Evolutionary conservation across 2,329 filamentous ascomycete genomes (phyloP).

Genomic region (Metarhizium anisopliae): DNA sequence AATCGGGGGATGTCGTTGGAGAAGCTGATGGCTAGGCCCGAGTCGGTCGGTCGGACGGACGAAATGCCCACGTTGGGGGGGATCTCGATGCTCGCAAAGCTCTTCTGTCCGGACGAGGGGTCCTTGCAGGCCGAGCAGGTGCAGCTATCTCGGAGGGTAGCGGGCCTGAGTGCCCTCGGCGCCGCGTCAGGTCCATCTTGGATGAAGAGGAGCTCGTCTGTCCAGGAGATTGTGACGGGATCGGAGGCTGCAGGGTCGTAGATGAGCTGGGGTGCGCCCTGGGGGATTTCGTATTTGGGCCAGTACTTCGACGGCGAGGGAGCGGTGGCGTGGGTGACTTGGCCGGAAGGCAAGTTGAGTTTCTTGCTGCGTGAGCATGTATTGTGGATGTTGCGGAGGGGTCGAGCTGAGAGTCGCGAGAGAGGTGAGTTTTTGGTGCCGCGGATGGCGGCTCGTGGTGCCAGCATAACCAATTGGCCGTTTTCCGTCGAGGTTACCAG

Average conservation of each 20-base stretch:
- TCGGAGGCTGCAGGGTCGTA: background rate
- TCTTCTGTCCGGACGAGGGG: constrained; percentile 51
- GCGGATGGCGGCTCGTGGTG: background rate
- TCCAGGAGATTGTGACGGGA: constrained; percentile 17
- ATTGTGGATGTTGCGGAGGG: background rate
- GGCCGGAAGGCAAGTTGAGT: background rate
- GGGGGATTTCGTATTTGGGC: constrained; percentile 10
- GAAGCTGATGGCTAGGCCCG: constrained; percentile 53
- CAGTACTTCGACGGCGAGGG: constrained; percentile 4
- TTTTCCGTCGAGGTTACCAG: background rate
- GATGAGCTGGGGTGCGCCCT: constrained; percentile 7
- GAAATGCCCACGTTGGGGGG: constrained; percentile 23
- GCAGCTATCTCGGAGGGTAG: constrained; percentile 44
- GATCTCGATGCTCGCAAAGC: constrained; percentile 34
- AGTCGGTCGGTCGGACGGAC: constrained; percentile 19
- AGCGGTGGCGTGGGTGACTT: background rate
- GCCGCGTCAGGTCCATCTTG: constrained; percentile 14
- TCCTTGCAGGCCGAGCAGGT: constrained; percentile 44
- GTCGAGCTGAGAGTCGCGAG: background rate
- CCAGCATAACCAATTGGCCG: background rate
- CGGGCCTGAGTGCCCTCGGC: constrained; percentile 16
- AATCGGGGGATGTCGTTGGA: constrained; percentile 30
- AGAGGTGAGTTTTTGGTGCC: background rate
- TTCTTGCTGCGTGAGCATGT: background rate
- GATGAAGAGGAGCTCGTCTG: constrained; percentile 18